A percentile compares a stretch with the other conserved stretches of the same genome.
Conservation (phyloP, 345 rosid genomes). For the Odontarrhena argentea region DNA sequence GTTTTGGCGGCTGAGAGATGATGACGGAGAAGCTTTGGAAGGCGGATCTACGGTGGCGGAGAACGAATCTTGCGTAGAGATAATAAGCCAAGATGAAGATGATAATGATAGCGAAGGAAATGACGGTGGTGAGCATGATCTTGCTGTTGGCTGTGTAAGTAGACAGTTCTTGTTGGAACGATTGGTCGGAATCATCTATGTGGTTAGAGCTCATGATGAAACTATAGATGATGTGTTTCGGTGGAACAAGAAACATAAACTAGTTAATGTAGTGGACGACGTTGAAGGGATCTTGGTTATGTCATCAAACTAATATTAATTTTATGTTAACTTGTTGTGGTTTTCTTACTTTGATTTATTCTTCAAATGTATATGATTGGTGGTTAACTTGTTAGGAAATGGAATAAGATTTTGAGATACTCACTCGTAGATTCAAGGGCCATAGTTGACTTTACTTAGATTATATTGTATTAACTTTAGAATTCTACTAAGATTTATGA, state of each 20-base stretch:
- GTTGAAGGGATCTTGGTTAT: background rate
- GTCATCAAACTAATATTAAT: background rate
- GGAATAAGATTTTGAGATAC: background rate
- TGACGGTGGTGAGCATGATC: conserved; percentile 51
- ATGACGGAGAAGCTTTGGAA: conserved; percentile 27
- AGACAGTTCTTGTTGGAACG: conserved; percentile 15
- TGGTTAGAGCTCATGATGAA: conserved; percentile 28
- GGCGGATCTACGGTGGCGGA: conserved; percentile 45
- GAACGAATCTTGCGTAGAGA: conserved; percentile 48
- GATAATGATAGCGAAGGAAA: conserved; percentile 50
- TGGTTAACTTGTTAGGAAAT: background rate
- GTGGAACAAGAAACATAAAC: conserved; percentile 9
- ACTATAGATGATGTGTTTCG: background rate
- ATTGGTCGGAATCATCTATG: conserved; percentile 8
- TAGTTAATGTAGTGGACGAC: no score
- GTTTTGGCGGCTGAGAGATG: conserved; percentile 40
- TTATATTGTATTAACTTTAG: background rate
- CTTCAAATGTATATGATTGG: conserved; percentile 8
- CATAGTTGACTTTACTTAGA: conserved; percentile 28
- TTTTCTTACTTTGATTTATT: background rate
- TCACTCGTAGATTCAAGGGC: background rate
- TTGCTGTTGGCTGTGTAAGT: conserved; percentile 44
- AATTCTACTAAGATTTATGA: background rate
- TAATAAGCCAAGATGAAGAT: conserved; percentile 44
- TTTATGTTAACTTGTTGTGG: background rate